Evolutionary conservation across 306 rosid genomes (phyloP).

Genomic region (Prunus dulcis): DNA sequence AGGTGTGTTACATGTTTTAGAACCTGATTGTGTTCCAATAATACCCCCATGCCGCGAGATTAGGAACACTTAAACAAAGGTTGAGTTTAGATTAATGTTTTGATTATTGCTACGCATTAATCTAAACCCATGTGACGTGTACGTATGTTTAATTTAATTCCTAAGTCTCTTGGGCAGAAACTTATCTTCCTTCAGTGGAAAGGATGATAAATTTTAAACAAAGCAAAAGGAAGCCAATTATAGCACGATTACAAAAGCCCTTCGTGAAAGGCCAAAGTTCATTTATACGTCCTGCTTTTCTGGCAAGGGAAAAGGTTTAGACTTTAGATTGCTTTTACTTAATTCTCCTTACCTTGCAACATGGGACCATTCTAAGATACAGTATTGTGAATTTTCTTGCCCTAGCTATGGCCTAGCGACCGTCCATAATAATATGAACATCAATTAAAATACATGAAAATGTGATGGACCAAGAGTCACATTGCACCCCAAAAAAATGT

Average conservation of each 20-base stretch:
- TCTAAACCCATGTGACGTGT: background rate
- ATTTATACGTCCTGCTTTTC: background rate
- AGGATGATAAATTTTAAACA: no score
- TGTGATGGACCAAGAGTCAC: background rate
- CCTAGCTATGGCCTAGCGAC: slow-evolving; percentile 7
- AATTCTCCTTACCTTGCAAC: background rate
- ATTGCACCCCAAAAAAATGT: background rate
- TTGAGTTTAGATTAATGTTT: background rate
- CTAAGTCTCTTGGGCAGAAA: no score
- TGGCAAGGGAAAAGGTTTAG: no score
- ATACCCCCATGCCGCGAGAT: background rate
- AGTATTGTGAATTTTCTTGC: background rate
- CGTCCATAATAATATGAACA: background rate
- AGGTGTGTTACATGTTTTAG: no score
- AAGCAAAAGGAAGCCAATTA: slow-evolving; percentile 5
- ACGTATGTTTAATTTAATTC: background rate
- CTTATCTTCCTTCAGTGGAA: no score
- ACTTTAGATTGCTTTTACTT: background rate
- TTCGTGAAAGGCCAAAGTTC: background rate
- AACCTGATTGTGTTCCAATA: background rate
- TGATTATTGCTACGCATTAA: background rate
- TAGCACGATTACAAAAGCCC: slow-evolving; percentile 1
- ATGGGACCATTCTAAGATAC: slow-evolving; percentile 1
- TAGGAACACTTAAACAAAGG: background rate
- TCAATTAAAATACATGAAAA: slow-evolving; percentile 1